Evolutionary conservation across 148 eudicot species (phyloP), one percentile per base, ranked within the genome.

Genomic region (Chenopodium album): DNA sequence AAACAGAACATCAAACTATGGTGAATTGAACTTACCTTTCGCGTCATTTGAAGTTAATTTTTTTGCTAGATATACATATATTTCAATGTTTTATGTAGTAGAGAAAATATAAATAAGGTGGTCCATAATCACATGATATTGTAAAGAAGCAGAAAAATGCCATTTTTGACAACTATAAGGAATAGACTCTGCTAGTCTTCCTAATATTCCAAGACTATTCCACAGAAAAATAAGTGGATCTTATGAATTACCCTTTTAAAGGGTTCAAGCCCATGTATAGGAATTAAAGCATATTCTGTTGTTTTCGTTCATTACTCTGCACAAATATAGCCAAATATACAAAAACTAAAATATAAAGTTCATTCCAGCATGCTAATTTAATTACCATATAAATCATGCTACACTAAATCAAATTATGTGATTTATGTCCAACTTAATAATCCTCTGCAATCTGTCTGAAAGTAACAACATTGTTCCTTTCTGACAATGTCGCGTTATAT

Each of bases 121-220:
- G 86, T 80, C 83, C 83, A 73, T 76, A 68, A 70, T 84, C 86
- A 84, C 83, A 84, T 84, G 82, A 26, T 46, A 29, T 19, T 56
- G 41, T 34, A 69, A 20, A 46, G 77, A 59, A 80, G 77, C 68
- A 76, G 80, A 84, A 84, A 84, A 34, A 69, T 60, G 80, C 77
- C 79, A 75, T 59, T 64, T 20, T 59, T 62, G 85, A 64, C 85
- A 82, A 63, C 81, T 82, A 34, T 34, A 26, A 62, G 13, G 13
- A 59, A 16, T 23, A 26, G 63, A 41, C 69, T 69, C 48, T 70
- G 79, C 71, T 10, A 78, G 22, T 83, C 76, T 52, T 28, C 69
- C 48, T 52, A 68, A 66, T 37, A 32, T 63, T 78, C 56, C 74
- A 83, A 66, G 67, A 73, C 41, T 2, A n/a, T 66, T 52, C 69